Evolutionary conservation across 2,329 filamentous ascomycete species (phyloP).

Genomic region (Phyllosticta citribraziliensis): DNA sequence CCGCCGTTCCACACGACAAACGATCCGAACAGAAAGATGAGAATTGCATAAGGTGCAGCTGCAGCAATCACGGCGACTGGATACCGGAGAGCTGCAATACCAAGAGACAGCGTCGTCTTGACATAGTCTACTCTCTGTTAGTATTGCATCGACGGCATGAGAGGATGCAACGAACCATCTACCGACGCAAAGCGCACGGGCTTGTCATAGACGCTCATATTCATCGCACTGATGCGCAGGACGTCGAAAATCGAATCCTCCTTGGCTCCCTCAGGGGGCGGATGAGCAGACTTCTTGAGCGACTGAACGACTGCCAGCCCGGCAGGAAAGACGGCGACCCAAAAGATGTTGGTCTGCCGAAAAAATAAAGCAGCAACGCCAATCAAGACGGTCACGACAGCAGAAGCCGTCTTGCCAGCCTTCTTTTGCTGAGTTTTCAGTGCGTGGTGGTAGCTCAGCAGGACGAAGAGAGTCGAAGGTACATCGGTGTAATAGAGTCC

Average conservation of each 20-base stretch:
- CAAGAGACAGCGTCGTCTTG: slow-evolving; percentile 52
- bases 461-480: slow-evolving; percentile 64
- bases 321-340: slow-evolving; percentile 72
- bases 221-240: slow-evolving; percentile 3
- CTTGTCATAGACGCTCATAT: slow-evolving; percentile 12
- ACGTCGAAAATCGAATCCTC: neutral
- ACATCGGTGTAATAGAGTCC: slow-evolving; percentile 93
- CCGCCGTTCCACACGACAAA: slow-evolving; percentile 85
- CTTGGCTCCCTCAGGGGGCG: slow-evolving; percentile 1
- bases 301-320: slow-evolving; percentile 32
- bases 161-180: slow-evolving; percentile 4
- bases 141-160: neutral
- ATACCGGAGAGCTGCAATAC: slow-evolving; percentile 43
- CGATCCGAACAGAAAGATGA: slow-evolving; percentile 56
- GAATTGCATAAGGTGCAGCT: slow-evolving; percentile 44
- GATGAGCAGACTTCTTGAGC: slow-evolving; percentile 15
- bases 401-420: slow-evolving; percentile 11
- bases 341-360: slow-evolving; percentile 95
- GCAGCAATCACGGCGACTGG: slow-evolving; percentile 30
- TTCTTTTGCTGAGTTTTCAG: slow-evolving; percentile 17
- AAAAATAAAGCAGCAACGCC: slow-evolving; percentile 63
- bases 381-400: slow-evolving; percentile 32
- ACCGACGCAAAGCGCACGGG: slow-evolving; percentile 11
- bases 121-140: slow-evolving; percentile 28
- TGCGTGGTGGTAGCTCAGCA: slow-evolving; percentile 53